These are phyloP conservation scores for Yamadazyma trypodendri DNA, from an alignment of 1,139 yeast genomes.

Conservation along the genomic window DNA sequence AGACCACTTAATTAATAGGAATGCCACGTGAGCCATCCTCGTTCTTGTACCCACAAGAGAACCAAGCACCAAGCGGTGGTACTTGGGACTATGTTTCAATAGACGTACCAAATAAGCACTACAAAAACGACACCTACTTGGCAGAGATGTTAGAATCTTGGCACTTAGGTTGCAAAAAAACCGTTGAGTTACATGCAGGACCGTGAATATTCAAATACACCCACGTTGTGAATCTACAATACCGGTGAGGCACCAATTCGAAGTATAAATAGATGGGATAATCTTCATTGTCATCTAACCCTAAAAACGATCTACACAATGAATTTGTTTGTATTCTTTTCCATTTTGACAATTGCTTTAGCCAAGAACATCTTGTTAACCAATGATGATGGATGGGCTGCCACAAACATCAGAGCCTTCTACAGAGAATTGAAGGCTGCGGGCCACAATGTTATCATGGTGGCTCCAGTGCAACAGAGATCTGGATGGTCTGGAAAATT, in stretches of 20 bases:
- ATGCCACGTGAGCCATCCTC: too few relatives aligned
- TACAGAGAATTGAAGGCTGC: conserved; percentile 53
- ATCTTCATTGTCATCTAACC: too few relatives aligned
- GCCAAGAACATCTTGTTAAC: conserved; percentile 54
- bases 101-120: too few relatives aligned
- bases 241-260: too few relatives aligned
- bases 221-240: neutral
- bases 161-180: neutral
- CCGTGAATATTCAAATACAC: neutral
- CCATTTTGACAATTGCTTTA: conserved; percentile 12
- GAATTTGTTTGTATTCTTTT: conserved; percentile 14
- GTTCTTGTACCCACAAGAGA: too few relatives aligned
- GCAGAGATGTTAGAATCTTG: too few relatives aligned
- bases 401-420: conserved; percentile 60
- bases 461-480: conserved; percentile 59
- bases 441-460: conserved; percentile 54
- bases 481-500: conserved; percentile 61
- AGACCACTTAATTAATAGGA: too few relatives aligned
- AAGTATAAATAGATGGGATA: conserved; percentile 2
- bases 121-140: too few relatives aligned
- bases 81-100: too few relatives aligned
- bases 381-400: conserved; percentile 60
- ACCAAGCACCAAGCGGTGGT: too few relatives aligned
- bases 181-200: neutral
- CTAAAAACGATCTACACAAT: conserved; percentile 6